Conservation (phyloP, 2,329 filamentous ascomycete species). For the Volutella citrinella region DNA sequence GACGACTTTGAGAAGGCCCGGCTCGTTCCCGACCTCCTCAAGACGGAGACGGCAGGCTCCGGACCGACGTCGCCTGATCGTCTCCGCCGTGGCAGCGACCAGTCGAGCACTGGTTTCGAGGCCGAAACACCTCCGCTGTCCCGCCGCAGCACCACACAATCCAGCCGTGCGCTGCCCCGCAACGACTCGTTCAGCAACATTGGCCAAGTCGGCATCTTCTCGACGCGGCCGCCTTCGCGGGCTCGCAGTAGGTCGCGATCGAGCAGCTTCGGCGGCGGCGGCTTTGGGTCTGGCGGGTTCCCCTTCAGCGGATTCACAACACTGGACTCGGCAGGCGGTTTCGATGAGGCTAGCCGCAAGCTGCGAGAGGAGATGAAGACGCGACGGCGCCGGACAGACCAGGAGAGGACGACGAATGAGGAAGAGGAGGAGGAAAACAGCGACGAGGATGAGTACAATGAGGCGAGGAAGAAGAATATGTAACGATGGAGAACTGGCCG, state of each 20-base stretch:
- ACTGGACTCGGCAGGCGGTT: constrained; percentile 64
- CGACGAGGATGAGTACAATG: constrained; percentile 40
- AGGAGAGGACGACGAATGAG: constrained; percentile 32
- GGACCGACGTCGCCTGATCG: constrained; percentile 16
- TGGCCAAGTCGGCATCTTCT: constrained; percentile 83
- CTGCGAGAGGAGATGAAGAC: constrained; percentile 80
- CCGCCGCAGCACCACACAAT: constrained; percentile 51
- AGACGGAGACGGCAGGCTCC: constrained; percentile 30
- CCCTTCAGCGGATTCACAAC: constrained; percentile 68
- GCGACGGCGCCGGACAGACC: constrained; percentile 51
- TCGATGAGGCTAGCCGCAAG: constrained; percentile 80
- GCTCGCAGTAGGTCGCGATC: constrained; percentile 68
- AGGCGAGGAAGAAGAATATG: constrained; percentile 41
- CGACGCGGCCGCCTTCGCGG: constrained; percentile 81
- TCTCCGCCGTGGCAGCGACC: constrained; percentile 45
- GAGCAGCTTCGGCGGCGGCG: constrained; percentile 64
- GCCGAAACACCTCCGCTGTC: constrained; percentile 39
- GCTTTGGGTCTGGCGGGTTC: constrained; percentile 59
- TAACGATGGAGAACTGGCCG: constrained; percentile 19
- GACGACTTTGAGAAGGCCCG: constrained; percentile 86
- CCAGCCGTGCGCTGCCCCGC: constrained; percentile 61
- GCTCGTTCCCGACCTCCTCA: constrained; percentile 58
- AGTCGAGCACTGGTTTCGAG: constrained; percentile 39
- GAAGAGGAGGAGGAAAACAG: constrained; percentile 38
- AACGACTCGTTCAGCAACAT: constrained; percentile 96